These are phyloP conservation scores for Anisodus acutangulus DNA, from an alignment of 257 asterid genomes.

Conservation along the genomic window DNA sequence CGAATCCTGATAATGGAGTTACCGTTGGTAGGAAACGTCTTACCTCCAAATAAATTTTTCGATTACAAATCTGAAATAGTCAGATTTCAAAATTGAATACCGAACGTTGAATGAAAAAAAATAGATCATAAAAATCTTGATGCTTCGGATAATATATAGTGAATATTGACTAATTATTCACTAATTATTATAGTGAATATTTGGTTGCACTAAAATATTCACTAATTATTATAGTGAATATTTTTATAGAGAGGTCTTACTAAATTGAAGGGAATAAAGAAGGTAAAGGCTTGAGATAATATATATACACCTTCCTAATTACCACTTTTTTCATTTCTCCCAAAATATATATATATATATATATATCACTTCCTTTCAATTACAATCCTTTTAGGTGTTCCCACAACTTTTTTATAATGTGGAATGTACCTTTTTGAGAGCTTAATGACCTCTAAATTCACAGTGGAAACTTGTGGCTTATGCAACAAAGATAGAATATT, in stretches of 20 bases:
- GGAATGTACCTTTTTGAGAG: neutral
- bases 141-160: no score
- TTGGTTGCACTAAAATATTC: no score
- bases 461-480: neutral
- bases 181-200: no score
- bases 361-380: neutral
- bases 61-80: fast-evolving
- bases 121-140: neutral
- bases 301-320: no score
- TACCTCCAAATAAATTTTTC: neutral
- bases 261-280: no score
- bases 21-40: no score
- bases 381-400: neutral
- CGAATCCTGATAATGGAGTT: neutral
- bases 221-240: no score
- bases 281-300: no score
- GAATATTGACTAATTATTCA: no score
- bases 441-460: constrained; percentile 16
- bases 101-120: neutral
- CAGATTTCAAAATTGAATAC: no score
- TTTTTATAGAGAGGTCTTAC: no score
- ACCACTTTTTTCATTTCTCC: neutral
- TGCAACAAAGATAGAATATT: neutral
- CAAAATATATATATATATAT: neutral
- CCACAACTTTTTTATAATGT: constrained; percentile 15